Conservation (phyloP, 2,329 filamentous ascomycete species). For the Cryphonectria nitschkei region DNA sequence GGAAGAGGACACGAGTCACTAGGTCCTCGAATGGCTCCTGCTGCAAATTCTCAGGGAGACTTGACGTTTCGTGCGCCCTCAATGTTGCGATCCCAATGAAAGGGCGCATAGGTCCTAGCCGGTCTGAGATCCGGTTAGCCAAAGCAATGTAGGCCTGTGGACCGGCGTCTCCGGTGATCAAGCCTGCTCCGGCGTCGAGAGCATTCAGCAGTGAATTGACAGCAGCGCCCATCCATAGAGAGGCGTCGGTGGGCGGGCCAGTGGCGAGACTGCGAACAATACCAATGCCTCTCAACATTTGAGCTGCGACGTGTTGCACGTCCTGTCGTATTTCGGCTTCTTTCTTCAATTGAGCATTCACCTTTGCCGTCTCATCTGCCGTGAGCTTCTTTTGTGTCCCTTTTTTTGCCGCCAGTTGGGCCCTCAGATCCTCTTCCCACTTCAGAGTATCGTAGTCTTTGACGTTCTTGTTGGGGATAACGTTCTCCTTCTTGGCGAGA, state of each 20-base stretch:
- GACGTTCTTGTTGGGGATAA: slow-evolving; percentile 79
- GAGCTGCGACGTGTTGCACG: slow-evolving; percentile 71
- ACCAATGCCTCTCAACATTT: slow-evolving; percentile 79
- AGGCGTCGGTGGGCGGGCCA: slow-evolving; percentile 86
- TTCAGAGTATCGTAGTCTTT: slow-evolving; percentile 96
- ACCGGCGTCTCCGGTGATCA: slow-evolving; percentile 80
- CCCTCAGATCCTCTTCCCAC: slow-evolving; percentile 92
- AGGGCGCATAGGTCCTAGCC: slow-evolving; percentile 74
- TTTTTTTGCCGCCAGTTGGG: slow-evolving; percentile 90
- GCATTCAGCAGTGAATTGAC: slow-evolving; percentile 73
- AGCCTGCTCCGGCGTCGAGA: slow-evolving; percentile 78
- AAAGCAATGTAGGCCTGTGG: slow-evolving; percentile 80
- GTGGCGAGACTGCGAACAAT: slow-evolving; percentile 81
- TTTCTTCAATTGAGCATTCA: slow-evolving; percentile 88
- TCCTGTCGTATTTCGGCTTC: slow-evolving; percentile 77
- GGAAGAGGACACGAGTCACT: slow-evolving; percentile 86
- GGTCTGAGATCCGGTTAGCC: slow-evolving; percentile 71
- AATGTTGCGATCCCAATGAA: slow-evolving; percentile 90
- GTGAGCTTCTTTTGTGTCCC: slow-evolving; percentile 90
- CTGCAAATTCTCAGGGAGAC: slow-evolving; percentile 72
- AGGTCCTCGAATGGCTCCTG: slow-evolving; percentile 83
- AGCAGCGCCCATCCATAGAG: slow-evolving; percentile 84
- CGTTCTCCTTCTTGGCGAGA: slow-evolving; percentile 76
- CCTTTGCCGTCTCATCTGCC: slow-evolving; percentile 84
- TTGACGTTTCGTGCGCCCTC: slow-evolving; percentile 73